These are phyloP conservation scores for Calonectria pseudoturangicola DNA, from an alignment of 2,329 filamentous ascomycete genomes.

Conservation along the genomic window DNA sequence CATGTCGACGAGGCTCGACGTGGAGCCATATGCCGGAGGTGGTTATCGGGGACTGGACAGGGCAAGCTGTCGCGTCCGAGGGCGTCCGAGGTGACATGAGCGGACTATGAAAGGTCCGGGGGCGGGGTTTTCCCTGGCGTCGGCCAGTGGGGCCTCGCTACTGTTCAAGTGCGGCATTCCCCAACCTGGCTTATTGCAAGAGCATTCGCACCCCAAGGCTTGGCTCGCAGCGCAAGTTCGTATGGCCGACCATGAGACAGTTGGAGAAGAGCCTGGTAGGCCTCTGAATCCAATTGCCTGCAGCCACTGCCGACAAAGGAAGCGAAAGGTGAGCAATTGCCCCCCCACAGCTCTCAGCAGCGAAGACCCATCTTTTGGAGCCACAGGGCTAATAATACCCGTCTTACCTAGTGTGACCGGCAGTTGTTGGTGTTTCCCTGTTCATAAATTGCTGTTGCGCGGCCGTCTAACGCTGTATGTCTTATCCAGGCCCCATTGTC, in stretches of 20 bases:
- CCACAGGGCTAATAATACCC: conserved; percentile 12
- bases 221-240: conserved; percentile 27
- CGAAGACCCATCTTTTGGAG: background rate
- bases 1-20: conserved; percentile 45
- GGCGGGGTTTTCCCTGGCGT: conserved; percentile 47
- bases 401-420: conserved; percentile 47
- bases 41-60: conserved; percentile 3
- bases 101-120: conserved; percentile 35
- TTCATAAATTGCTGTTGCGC: background rate
- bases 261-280: conserved; percentile 40
- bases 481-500: conserved; percentile 53
- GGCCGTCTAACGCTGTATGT: background rate
- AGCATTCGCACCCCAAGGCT: conserved; percentile 22
- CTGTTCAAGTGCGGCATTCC: conserved; percentile 24
- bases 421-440: conserved; percentile 40
- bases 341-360: background rate
- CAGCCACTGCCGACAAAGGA: conserved; percentile 58
- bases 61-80: background rate
- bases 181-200: conserved; percentile 18
- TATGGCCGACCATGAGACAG: conserved; percentile 45
- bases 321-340: conserved; percentile 54
- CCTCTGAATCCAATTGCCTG: conserved; percentile 58
- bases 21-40: conserved; percentile 33
- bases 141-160: conserved; percentile 21
- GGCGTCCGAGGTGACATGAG: too few relatives aligned